These are phyloP conservation scores for Syzygium grande DNA, from an alignment of 345 rosid species.

Conservation along the genomic window DNA sequence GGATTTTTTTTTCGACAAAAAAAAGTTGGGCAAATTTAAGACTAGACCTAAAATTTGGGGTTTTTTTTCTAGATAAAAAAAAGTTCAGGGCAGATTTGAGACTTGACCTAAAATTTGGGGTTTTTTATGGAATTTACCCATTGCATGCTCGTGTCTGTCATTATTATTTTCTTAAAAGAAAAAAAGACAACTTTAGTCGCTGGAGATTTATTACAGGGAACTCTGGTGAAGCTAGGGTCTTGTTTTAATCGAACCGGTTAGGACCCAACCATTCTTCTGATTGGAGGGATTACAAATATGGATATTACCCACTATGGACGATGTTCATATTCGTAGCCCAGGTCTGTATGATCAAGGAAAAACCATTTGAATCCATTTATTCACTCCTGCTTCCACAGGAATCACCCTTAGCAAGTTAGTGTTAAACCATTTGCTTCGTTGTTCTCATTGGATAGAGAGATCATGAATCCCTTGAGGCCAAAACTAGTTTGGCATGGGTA, in stretches of 20 bases:
- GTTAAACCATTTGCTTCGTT: not conserved
- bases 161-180: not conserved
- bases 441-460: not conserved
- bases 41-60: no score
- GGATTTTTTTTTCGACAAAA: no score
- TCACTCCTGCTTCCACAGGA: not conserved
- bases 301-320: no score
- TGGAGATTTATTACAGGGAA: not conserved
- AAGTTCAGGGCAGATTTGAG: no score
- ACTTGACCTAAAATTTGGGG: no score
- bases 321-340: no score
- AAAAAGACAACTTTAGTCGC: not conserved
- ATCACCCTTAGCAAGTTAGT: accelerated
- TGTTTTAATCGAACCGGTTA: not conserved
- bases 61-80: no score
- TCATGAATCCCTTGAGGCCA: not conserved
- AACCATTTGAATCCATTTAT: no score
- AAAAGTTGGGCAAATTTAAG: no score
- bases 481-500: not conserved
- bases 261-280: not conserved
- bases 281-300: no score
- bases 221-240: not conserved
- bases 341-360: not conserved
- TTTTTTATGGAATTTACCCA: no score
- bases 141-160: not conserved